Base-by-base conservation (phyloP, 805 yeast genomes). In the Ogataea trehaloabstinens region DNA sequence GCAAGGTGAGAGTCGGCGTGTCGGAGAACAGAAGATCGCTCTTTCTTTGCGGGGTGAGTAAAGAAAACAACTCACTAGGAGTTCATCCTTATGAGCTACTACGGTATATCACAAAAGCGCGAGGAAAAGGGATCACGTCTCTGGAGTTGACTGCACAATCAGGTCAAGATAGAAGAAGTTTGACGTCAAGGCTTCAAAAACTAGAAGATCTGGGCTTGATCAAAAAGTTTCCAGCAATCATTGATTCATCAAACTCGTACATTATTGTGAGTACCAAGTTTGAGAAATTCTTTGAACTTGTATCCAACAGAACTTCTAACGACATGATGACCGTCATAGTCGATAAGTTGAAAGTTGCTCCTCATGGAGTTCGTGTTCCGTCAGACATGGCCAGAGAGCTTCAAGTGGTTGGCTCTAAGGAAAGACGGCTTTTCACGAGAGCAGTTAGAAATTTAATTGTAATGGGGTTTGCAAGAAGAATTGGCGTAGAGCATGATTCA, bases 131-230 rank as follows among this genome's bases (percentile, higher is more conserved):
- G 7, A 74, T 83, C 12, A 68, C 74, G 34, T 75, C 90, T 0
- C 63, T 77, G 21, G 78, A 76, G 19, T 63, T 84, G 41, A 74
- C 80, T 2, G 62, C 64, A 28, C 66, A 62, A 15, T 75, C 89
- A 0, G 75, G 75, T 6, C 93, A 84, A 58, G 93, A 84, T 51
- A 75, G 81, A 13, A 69, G 91, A 46, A 81, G 89, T 41, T 65
- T 82, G 28, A 79, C 89, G 0, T 67, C 78, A 1, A 68, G 93
- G 48, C 64, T 82, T 37, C 78, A 74, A 49, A 69, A 70, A 30
- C 61, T 84, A 15, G 76, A 70, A 41, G 74, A 68, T 6, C 55
- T 67, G 25, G 76, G 75, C 16, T 59, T 80, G 13, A 71, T 81
- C 4, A 61, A 61, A 17, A 76, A 70, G 36, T 34, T 44, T 24